A percentile compares a stretch with the other conserved stretches of the same genome.
These are phyloP conservation scores for Globisporangium emineosum DNA, from an alignment of 352 stramenopile genomes.

Conservation along the genomic window DNA sequence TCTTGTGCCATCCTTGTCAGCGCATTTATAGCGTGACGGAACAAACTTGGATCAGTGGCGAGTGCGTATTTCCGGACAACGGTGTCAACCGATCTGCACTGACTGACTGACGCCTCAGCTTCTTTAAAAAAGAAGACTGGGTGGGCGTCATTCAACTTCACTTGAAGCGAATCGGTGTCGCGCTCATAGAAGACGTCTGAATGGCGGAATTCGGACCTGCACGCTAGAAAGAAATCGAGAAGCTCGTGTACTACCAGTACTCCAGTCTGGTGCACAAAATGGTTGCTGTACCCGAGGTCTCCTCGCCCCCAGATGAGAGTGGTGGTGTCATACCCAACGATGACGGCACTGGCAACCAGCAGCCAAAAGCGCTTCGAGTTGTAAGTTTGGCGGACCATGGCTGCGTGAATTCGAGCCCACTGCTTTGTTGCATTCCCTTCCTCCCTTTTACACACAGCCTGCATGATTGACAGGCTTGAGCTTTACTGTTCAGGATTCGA, in stretches of 20 bases:
- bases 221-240: neutral
- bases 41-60: neutral
- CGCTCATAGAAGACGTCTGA: neutral
- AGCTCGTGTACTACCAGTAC: too few relatives aligned
- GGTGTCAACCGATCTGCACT: neutral
- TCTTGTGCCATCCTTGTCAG: too few relatives aligned
- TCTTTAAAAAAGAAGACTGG: neutral
- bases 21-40: neutral
- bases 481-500: slow-evolving; percentile 7
- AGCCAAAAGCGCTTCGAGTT: neutral
- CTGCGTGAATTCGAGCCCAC: too few relatives aligned
- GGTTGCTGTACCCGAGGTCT: too few relatives aligned
- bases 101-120: neutral
- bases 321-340: neutral
- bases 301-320: neutral
- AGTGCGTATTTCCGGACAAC: neutral
- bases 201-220: neutral
- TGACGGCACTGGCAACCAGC: neutral
- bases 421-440: too few relatives aligned
- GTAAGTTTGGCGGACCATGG: neutral
- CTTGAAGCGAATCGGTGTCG: neutral
- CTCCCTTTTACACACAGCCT: too few relatives aligned
- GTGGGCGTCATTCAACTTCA: neutral
- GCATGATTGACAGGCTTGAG: too few relatives aligned
- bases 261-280: too few relatives aligned